Conservation (phyloP, 768 basidiomycete genomes). For the Naematelia aurantialba region DNA sequence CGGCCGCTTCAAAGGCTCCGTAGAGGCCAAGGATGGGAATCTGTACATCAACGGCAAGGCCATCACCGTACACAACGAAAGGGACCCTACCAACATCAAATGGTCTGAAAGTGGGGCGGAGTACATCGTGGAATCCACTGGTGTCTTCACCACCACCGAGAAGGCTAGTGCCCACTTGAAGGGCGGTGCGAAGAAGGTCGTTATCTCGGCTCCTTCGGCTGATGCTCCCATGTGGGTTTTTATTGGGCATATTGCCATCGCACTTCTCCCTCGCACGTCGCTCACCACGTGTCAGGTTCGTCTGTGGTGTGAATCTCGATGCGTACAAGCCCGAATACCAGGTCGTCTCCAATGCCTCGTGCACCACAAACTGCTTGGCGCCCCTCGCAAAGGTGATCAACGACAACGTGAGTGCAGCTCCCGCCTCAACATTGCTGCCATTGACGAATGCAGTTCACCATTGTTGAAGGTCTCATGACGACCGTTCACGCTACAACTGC, state of each 20-base stretch:
- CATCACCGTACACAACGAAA: conserved; percentile 70
- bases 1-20: conserved; percentile 69
- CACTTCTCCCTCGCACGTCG: background rate
- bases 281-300: conserved; percentile 34
- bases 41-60: conserved; percentile 75
- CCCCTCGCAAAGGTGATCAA: conserved; percentile 96
- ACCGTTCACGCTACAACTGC: conserved; percentile 96
- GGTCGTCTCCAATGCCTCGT: conserved; percentile 95
- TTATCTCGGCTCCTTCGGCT: conserved; percentile 93
- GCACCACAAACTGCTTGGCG: conserved; percentile 99
- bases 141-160: conserved; percentile 95
- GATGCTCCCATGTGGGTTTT: conserved; percentile 52
- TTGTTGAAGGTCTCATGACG: conserved; percentile 96
- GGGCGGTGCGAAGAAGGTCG: conserved; percentile 98
- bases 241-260: conserved; percentile 16
- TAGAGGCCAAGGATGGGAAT: conserved; percentile 81
- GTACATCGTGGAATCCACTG: conserved; percentile 95
- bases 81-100: conserved; percentile 76
- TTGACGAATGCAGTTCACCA: conserved; percentile 60
- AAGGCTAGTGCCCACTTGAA: conserved; percentile 91
- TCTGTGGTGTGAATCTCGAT: conserved; percentile 79
- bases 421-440: background rate
- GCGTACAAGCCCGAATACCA: conserved; percentile 80
- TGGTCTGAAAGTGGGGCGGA: conserved; percentile 79
- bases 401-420: conserved; percentile 60